phyloP scores from a whole-genome alignment of 352 stramenopile species.

The Phytophthora tentaculata region DNA sequence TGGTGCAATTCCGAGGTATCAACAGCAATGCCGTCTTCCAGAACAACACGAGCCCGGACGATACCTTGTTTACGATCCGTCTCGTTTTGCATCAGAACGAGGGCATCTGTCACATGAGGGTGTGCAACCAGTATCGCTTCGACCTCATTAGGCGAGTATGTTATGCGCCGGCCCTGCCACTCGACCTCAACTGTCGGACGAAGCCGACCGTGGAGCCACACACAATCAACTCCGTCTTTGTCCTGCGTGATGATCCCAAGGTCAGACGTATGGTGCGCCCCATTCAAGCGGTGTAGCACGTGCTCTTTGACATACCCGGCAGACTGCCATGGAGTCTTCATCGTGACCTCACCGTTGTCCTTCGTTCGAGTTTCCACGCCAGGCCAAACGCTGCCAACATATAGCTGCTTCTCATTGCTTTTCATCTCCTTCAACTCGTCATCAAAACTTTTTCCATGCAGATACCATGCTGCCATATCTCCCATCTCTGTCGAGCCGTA shows the following conservation, averaged over 20 bases:
- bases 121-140: slow-evolving; percentile 48
- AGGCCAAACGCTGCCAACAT: slow-evolving; percentile 77
- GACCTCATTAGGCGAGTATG: slow-evolving; percentile 45
- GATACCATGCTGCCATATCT: slow-evolving; percentile 74
- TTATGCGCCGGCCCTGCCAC: slow-evolving; percentile 34
- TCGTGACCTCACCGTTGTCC: slow-evolving; percentile 62
- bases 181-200: slow-evolving; percentile 46
- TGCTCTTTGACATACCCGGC: slow-evolving; percentile 71
- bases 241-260: slow-evolving; percentile 45
- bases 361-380: slow-evolving; percentile 61
- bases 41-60: slow-evolving; percentile 46
- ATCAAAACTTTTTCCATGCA: slow-evolving; percentile 51
- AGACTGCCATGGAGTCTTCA: slow-evolving; percentile 85
- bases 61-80: slow-evolving; percentile 16
- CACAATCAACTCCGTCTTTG: slow-evolving; percentile 32
- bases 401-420: slow-evolving; percentile 45
- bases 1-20: slow-evolving; percentile 42
- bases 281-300: slow-evolving; percentile 51
- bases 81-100: slow-evolving; percentile 54
- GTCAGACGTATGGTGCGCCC: slow-evolving; percentile 65
- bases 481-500: slow-evolving; percentile 89
- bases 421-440: slow-evolving; percentile 51
- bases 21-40: slow-evolving; percentile 28
- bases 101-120: slow-evolving; percentile 55
- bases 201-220: slow-evolving; percentile 79